Evolutionary conservation across 2,329 filamentous ascomycete genomes (phyloP).

Genomic region (Orbilia javanica): DNA sequence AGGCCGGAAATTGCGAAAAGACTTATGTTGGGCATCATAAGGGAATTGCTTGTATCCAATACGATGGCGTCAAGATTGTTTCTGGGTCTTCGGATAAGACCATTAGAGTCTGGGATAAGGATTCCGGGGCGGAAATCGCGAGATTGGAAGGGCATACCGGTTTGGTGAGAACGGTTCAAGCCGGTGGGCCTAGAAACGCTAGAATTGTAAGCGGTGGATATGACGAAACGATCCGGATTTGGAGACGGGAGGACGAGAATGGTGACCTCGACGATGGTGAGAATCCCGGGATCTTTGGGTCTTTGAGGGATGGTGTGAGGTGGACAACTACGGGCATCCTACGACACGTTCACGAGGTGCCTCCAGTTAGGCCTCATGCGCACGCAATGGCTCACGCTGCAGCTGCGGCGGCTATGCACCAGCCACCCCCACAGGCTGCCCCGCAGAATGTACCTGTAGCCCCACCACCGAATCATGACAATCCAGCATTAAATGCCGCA

Average conservation of each 20-base stretch:
- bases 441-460: slow-evolving; percentile 18
- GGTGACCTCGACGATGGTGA: slow-evolving; percentile 86
- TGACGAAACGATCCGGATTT: slow-evolving; percentile 94
- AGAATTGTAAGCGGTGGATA: slow-evolving; percentile 98
- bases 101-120: slow-evolving; percentile 92
- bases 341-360: slow-evolving; percentile 57
- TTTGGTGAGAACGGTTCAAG: slow-evolving; percentile 93
- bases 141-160: slow-evolving; percentile 84
- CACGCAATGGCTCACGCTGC: slow-evolving; percentile 43
- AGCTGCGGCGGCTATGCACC: slow-evolving; percentile 43
- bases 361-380: slow-evolving; percentile 16
- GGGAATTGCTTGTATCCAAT: slow-evolving; percentile 97
- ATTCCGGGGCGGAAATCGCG: slow-evolving; percentile 87
- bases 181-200: slow-evolving; percentile 78
- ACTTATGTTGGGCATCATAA: slow-evolving; percentile 90
- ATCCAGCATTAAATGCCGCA: slow-evolving; percentile 46
- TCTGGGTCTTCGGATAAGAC: slow-evolving; percentile 97
- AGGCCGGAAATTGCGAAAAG: slow-evolving; percentile 78
- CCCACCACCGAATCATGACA: slow-evolving; percentile 27
- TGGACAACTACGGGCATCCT: slow-evolving; percentile 62
- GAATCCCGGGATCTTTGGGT: slow-evolving; percentile 80
- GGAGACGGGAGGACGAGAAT: slow-evolving; percentile 81
- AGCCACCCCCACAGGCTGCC: slow-evolving; percentile 65
- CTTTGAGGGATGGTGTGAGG: slow-evolving; percentile 68
- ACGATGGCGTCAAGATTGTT: slow-evolving; percentile 91